Conservation (phyloP, 352 stramenopile species). For the Phytophthora gonapodyides region DNA sequence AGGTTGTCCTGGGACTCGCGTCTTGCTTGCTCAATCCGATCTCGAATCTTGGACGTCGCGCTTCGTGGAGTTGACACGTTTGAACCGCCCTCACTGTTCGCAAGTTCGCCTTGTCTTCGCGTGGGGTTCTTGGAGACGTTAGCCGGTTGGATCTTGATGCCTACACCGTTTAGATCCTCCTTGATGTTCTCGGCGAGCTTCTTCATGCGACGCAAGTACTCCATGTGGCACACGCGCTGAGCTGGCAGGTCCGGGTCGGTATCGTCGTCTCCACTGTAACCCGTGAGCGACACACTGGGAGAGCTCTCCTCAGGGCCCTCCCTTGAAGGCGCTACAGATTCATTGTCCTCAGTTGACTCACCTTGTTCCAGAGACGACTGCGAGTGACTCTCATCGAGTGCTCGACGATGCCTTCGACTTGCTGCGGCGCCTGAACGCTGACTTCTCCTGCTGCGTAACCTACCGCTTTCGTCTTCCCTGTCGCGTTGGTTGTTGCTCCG, state of each 20-base stretch:
- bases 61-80: conserved; percentile 30
- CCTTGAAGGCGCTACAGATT: conserved; percentile 10
- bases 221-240: conserved; percentile 68
- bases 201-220: conserved; percentile 73
- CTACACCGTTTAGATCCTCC: conserved; percentile 46
- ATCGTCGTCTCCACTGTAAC: conserved; percentile 40
- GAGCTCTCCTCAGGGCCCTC: conserved; percentile 7
- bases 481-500: conserved; percentile 18
- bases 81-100: conserved; percentile 1
- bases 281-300: conserved; percentile 7
- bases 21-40: conserved; percentile 39
- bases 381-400: conserved; percentile 36
- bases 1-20: conserved; percentile 29
- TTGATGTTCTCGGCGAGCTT: conserved; percentile 68
- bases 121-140: conserved; percentile 3
- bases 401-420: conserved; percentile 31
- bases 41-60: conserved; percentile 37
- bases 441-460: not conserved
- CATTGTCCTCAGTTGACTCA: conserved; percentile 16
- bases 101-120: conserved; percentile 1
- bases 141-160: conserved; percentile 6
- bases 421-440: not conserved
- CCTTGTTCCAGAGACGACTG: conserved; percentile 4
- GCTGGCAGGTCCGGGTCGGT: conserved; percentile 45
- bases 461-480: not conserved